These are phyloP conservation scores for Caryopteris hybrid DNA, from an alignment of 305 asterid genomes.

Conservation along the genomic window DNA sequence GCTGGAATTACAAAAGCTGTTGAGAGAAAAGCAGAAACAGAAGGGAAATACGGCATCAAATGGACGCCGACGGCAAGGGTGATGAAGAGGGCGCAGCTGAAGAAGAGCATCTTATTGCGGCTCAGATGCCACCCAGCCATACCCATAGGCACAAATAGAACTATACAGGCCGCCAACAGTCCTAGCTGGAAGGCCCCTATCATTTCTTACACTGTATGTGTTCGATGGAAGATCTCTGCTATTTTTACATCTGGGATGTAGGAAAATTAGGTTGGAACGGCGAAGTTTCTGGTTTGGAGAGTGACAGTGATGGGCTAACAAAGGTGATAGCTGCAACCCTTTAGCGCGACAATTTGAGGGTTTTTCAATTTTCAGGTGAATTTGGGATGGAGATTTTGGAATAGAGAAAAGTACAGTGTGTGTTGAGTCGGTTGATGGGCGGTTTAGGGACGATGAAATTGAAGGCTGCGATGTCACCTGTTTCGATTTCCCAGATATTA, in stretches of 20 bases:
- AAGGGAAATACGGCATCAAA: conserved; percentile 75
- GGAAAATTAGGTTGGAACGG: conserved; percentile 20
- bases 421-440: conserved; percentile 14
- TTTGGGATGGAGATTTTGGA: background rate
- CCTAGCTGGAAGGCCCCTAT: conserved; percentile 81
- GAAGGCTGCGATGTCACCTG: background rate
- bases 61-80: conserved; percentile 94
- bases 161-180: conserved; percentile 78
- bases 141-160: conserved; percentile 84
- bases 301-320: conserved; percentile 30
- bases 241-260: conserved; percentile 9
- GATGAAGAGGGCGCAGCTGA: conserved; percentile 93
- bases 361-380: conserved; percentile 8
- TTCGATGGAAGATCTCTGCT: conserved; percentile 15
- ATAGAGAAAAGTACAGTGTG: background rate
- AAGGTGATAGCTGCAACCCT: background rate
- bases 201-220: conserved; percentile 35
- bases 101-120: conserved; percentile 87
- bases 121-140: conserved; percentile 99
- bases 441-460: conserved; percentile 13
- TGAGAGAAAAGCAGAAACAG: conserved; percentile 41
- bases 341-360: background rate
- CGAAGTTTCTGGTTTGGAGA: conserved; percentile 11
- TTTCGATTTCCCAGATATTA: background rate
- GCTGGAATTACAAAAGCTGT: conserved; percentile 32